Base-by-base conservation (phyloP, 2,329 filamentous ascomycete species). In the Xylaria sp. region DNA sequence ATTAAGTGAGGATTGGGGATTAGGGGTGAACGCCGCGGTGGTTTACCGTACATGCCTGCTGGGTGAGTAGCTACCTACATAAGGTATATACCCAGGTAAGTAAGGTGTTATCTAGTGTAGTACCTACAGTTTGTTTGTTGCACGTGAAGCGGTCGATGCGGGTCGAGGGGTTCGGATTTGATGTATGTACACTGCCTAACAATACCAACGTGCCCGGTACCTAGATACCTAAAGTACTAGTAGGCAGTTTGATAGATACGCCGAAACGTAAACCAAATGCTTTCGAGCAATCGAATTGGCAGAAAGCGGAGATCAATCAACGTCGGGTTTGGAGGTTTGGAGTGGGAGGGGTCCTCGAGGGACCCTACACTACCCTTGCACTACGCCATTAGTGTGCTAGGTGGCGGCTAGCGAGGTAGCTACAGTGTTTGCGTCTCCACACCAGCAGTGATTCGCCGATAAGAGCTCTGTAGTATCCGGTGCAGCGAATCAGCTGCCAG, bases 241-340 rank as follows among this genome's bases (percentile, higher is more conserved):
- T 50, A 28, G 32, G 23, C 39, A 64, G 10, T 28, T 28, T 28
- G 34, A 37, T 34, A 25, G 50, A 25, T 23, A 37, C 52, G 48
- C 34, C 18, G 23, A 55, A 62, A 41, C 20, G 50, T 23, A 60
- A 20, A 59, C 63, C 23, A 68, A 68, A 68, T 63, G 51, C 25
- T 60, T 46, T 68, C 65, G 65, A 68, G 65, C 65, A 64, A 68
- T 56, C 23, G 55, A 56, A 58, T 59, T 51, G 54, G 55, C 46
- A 23, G 46, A 13, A 12, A 9, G 23, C n/a, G 32, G n/a, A 52
- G 57, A 66, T 62, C 48, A 51, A 46, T 25, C 48, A 44, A 13
- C 25, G 25, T 8, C 13, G 51, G 6, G 28, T 28, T 25, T 50
- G 7, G 50, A 12, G 28, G 51, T 6, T 2, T 13, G 41, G 41